These are phyloP conservation scores for Camelina neglecta DNA, from an alignment of 345 rosid genomes.

Conservation along the genomic window DNA sequence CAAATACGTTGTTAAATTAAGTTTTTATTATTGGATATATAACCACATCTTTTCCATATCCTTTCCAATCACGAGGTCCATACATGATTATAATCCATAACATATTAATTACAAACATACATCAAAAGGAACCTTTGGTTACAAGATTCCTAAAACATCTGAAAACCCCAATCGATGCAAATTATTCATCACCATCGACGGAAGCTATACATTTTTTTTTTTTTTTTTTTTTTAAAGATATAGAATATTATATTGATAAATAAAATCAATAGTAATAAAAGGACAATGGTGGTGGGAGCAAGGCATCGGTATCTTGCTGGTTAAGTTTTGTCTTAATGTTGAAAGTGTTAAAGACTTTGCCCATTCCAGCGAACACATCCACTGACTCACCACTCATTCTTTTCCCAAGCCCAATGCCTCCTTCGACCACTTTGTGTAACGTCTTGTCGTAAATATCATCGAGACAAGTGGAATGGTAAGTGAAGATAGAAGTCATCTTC, in stretches of 20 bases:
- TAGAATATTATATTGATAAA: not conserved
- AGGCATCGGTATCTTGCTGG: conserved; percentile 41
- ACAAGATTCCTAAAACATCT: conserved; percentile 34
- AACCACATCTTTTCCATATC: conserved; percentile 33
- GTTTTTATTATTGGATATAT: conserved; percentile 27
- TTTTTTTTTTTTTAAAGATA: not conserved
- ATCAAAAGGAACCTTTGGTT: conserved; percentile 36
- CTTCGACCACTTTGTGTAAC: conserved; percentile 36
- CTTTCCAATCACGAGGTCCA: conserved; percentile 48
- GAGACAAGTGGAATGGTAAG: conserved; percentile 40
- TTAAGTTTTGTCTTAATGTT: conserved; percentile 44
- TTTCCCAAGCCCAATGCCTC: conserved; percentile 46
- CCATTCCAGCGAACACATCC: conserved; percentile 45
- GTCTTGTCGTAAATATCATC: conserved; percentile 45
- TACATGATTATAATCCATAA: conserved; percentile 41
- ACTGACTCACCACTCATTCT: conserved; percentile 47
- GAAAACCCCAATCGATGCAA: conserved; percentile 34
- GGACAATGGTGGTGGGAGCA: conserved; percentile 49
- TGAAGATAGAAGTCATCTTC: conserved; percentile 41
- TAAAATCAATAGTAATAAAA: conserved; percentile 42
- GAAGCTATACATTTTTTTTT: conserved; percentile 17
- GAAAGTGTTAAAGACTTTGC: conserved; percentile 44
- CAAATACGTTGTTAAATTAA: conserved; percentile 18
- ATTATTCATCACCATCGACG: conserved; percentile 38
- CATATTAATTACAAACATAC: conserved; percentile 43